Evolutionary conservation across 352 stramenopile genomes (phyloP), one percentile per base, ranked within the genome.

Genomic region (Globisporangium viniferum): DNA sequence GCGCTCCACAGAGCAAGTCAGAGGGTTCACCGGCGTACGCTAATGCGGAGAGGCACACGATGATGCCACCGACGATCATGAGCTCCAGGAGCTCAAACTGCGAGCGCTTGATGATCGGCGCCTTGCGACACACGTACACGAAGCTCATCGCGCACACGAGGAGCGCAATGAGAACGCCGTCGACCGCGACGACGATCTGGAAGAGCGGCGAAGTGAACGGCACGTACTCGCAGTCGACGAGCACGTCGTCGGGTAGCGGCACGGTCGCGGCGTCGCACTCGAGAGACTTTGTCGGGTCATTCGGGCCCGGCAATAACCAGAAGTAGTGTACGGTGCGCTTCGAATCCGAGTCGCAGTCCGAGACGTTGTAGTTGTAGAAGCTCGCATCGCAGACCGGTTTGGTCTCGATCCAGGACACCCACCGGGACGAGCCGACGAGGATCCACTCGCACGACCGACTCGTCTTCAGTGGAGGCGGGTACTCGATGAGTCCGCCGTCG

Each of bases 401-500:
- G 2, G 22, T 58, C 3, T 56, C 58, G 24, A 82, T 72, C 80
- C 80, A 89, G 2, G 31, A 39, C 2, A 70, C 58, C 80, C 78
- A 89, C 0, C 44, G 64, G 2, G 59, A 61, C 0, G 35, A 44
- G 12, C 71, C 75, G 12, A 68, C 68, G 14, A 54, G 35, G 7
- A 87, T 66, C 81, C 81, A 88, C 5, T 77, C 74, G 54, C 81
- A 87, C 10, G 78, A 84, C 0, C 75, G 76, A 35, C 76, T 88
- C 3, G 76, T 86, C 15, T 14, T 1, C 29, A 84, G 67, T 0
- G 74, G 55, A 0, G 39, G 55, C 1, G 81, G 81, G 2, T 82
- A 49, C 15, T 15, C 36, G 2, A 55, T 12, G 18, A 78, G 60
- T 2, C 76, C 74, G 15, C 79, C 79, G 20, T 88, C 78, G 41